Conservation (phyloP, 352 stramenopile species). For the Globisporangium canariense region DNA sequence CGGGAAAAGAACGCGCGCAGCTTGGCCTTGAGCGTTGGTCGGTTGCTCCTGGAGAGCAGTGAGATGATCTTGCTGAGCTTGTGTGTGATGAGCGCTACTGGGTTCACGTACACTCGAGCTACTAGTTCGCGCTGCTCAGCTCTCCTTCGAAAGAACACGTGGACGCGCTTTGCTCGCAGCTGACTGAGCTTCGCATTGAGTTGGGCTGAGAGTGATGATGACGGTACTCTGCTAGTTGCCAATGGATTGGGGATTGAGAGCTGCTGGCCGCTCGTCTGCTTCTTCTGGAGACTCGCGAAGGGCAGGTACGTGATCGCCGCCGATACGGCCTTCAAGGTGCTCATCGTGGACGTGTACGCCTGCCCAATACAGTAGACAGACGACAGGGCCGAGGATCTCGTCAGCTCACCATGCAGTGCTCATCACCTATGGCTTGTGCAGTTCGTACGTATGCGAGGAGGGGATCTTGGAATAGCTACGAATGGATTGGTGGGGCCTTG, state of each 20-base stretch:
- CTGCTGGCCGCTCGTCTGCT: not conserved
- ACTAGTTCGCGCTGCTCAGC: constrained; percentile 9
- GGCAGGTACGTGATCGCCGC: constrained; percentile 13
- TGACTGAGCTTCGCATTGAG: not conserved
- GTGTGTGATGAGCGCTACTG: constrained; percentile 2
- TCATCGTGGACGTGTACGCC: not conserved
- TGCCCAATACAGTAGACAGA: not conserved
- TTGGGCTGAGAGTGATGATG: not conserved
- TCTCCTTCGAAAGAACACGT: constrained; percentile 10
- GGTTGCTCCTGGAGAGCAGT: constrained; percentile 12
- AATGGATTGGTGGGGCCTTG: not conserved
- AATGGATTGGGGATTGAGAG: not conserved
- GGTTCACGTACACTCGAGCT: not conserved
- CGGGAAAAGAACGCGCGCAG: constrained; percentile 3
- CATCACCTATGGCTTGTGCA: not conserved
- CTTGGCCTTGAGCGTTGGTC: constrained; percentile 1
- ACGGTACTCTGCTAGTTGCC: not conserved
- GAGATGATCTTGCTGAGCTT: constrained; percentile 5
- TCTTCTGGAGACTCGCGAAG: constrained; percentile 7
- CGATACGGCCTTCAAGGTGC: not conserved
- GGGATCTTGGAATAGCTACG: not conserved
- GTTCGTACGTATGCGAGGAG: too few species aligned
- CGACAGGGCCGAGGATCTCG: not conserved
- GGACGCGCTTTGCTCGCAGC: not conserved
- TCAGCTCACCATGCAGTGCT: not conserved